Percentiles rank a stretch among this genome's conserved stretches.
phyloP scores from a whole-genome alignment of 148 eudicot genomes.

The Diospyros kaki region DNA sequence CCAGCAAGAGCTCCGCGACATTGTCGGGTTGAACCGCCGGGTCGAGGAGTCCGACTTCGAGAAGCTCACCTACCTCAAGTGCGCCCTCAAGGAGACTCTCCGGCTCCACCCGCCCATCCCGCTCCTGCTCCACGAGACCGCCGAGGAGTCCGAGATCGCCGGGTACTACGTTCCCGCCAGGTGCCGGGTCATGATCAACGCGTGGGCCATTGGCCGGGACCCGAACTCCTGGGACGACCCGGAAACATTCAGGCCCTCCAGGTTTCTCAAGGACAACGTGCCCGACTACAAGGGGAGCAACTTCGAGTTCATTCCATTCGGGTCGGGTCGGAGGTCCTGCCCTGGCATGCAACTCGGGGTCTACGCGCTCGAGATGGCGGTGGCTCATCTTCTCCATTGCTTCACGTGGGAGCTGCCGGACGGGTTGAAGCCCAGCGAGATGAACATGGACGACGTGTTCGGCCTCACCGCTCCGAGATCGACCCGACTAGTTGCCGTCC shows the following conservation, averaged over 20 bases:
- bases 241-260: constrained; percentile 34
- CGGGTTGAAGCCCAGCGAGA: constrained; percentile 65
- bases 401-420: constrained; percentile 67
- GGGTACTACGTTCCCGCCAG: constrained; percentile 49
- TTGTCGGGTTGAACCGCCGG: constrained; percentile 42
- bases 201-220: constrained; percentile 58
- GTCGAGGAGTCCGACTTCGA: constrained; percentile 67
- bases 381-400: constrained; percentile 54
- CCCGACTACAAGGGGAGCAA: constrained; percentile 64
- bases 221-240: constrained; percentile 51
- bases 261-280: constrained; percentile 45
- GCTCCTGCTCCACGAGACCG: constrained; percentile 62
- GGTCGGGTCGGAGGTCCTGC: constrained; percentile 77
- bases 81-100: constrained; percentile 56
- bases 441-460: constrained; percentile 51
- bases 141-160: constrained; percentile 39
- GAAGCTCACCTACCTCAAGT: constrained; percentile 49
- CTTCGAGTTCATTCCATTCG: constrained; percentile 69
- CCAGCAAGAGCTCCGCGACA: constrained; percentile 57
- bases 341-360: constrained; percentile 79
- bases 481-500: constrained; percentile 55
- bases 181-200: constrained; percentile 56
- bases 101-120: constrained; percentile 81
- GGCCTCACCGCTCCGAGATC: constrained; percentile 73
- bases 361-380: constrained; percentile 63